Base-by-base conservation (phyloP, 495 filamentous ascomycete genomes). In the Talaromyces nanjingensis region DNA sequence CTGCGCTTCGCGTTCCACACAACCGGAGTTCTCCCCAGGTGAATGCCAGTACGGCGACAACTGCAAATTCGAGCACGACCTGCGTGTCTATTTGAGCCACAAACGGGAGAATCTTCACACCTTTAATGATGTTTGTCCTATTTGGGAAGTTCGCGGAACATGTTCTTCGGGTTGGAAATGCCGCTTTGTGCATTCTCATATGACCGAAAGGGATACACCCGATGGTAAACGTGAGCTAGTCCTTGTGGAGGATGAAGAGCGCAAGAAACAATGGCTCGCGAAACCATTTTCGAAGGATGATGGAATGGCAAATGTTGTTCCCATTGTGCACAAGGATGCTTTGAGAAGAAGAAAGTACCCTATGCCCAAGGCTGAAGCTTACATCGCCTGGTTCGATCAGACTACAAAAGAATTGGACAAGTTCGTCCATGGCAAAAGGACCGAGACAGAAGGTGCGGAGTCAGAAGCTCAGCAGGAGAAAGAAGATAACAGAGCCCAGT, bases 81-180 rank as follows among this genome's bases (percentile, higher is more conserved):
- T 98, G 61, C 85, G 93, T 22, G 84, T 85, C 63, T 98, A 98
- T 70, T 77, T 98, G 66, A 86, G 85, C 56, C 89, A 91, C 62
- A 93, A 92, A 66, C 84, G 91, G 33, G 83, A 84, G 58, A 91
- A 97, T 67, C 80, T 98, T 9, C 79, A 79, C 0, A 90, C 89
- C 0, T 86, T 96, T 65, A 77, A 77, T 60, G 88, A 91, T 0
- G 73, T 87, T 24, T 98, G 94, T 71, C 92, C 93, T 0, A 81
- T 93, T 14, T 96, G 83, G 76, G 87, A 92, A 67, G 81, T 78
- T 8, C 80, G 84, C 27, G 96, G 94, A 34, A 84, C 78, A 66
- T 98, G 94, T 68, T 75, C 78, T 59, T 83, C 86, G 16, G 94
- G 94, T 2, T 98, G 93, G 92, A 96, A 89, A 69, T 98, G 94